Conservation (phyloP, 805 yeast species). For the Wickerhamiella occidentalis region DNA sequence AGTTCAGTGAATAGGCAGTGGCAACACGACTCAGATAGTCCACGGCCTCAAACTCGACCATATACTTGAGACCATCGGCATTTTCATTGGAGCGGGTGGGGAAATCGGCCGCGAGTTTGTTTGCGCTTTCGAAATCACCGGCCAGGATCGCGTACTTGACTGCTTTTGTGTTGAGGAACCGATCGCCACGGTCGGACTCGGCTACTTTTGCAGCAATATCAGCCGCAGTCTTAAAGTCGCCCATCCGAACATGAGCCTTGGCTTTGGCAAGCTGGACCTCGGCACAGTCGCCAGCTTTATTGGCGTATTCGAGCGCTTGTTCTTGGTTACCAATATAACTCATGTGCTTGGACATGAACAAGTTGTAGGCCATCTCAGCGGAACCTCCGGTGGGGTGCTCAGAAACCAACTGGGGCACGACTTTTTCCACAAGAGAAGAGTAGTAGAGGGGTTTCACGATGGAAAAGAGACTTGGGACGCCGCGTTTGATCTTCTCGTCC, state of each 20-base stretch:
- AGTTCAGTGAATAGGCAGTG: slow-evolving; percentile 60
- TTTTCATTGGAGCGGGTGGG: slow-evolving; percentile 33
- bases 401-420: slow-evolving; percentile 15
- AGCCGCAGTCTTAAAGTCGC: slow-evolving; percentile 51
- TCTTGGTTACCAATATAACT: slow-evolving; percentile 42
- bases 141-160: slow-evolving; percentile 75
- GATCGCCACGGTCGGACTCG: slow-evolving; percentile 69
- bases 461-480: slow-evolving; percentile 84
- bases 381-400: slow-evolving; percentile 7
- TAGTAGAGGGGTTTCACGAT: slow-evolving; percentile 47
- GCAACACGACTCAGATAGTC: slow-evolving; percentile 84
- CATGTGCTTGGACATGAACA: slow-evolving; percentile 43
- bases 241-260: slow-evolving; percentile 60
- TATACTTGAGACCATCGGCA: slow-evolving; percentile 66
- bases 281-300: slow-evolving; percentile 34
- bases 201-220: slow-evolving; percentile 59
- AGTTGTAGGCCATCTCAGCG: slow-evolving; percentile 4
- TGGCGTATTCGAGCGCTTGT: slow-evolving; percentile 36
- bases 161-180: slow-evolving; percentile 81
- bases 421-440: slow-evolving; percentile 10
- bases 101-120: slow-evolving; percentile 61
- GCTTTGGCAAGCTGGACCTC: slow-evolving; percentile 76
- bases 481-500: slow-evolving; percentile 49
- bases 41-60: slow-evolving; percentile 79
- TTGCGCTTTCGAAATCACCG: slow-evolving; percentile 59